Evolutionary conservation across 345 rosid genomes (phyloP), one percentile per base, ranked within the genome.

Genomic region (Gossypium stocksii): DNA sequence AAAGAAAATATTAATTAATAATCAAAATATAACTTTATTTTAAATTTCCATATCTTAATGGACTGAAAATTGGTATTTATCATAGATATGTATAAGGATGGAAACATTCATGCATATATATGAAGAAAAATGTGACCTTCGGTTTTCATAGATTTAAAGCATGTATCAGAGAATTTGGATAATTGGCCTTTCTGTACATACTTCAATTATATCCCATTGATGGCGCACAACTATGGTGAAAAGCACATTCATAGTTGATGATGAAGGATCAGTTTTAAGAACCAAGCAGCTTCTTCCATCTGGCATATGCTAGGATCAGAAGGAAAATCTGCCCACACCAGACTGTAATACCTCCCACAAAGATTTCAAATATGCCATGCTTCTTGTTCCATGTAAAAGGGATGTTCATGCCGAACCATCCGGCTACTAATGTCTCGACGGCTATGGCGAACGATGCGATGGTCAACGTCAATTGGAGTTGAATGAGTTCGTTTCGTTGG

Each of bases 251-350:
- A 65, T 41, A 65, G 49, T 10, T 19, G 27, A 65, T 65, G 16
- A 65, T 19, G 51, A 65, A 34, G 16, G 49, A 19, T 41, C 51
- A 10, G 9, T 64, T 80, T 51, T 71, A 92, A 16, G 95, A 81
- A 70, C 97, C 97, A 20, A 92, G 91, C 71, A 94, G 85, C 84
- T 90, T 94, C 91, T 92, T 92, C 98, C 97, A 87, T 80, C 97
- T 86, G 23, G 95, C 98, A 83, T 92, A 92, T 49, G 95, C 98
- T 15, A 94, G 84, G 54, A 89, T 74, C 56, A 92, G 87, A 77
- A 92, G 46, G 85, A 90, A 94, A 70, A 94, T 70, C 78, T 88
- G 65, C 52, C 92, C 44, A 74, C 89, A 85, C 58, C 73, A 77
- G 2, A 85, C 86, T 15, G 88, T 74, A 17, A 77, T 29, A 69